A percentile compares a stretch with the other conserved stretches of the same genome.
These are phyloP conservation scores for Trichophyton schoenleinii DNA, from an alignment of 2,329 filamentous ascomycete species.

Conservation along the genomic window DNA sequence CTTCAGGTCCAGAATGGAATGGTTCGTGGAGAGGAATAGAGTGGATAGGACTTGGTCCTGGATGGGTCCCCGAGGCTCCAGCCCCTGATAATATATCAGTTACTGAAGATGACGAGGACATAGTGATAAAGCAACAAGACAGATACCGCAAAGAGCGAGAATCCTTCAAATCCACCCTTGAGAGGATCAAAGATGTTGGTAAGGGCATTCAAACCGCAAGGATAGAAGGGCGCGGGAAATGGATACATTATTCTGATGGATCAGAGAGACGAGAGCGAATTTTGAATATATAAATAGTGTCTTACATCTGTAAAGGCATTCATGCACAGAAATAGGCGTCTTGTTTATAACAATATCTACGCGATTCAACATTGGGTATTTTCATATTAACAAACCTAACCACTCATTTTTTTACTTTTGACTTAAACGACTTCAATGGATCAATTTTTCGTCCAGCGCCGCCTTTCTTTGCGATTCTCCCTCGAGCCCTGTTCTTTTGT, in stretches of 20 bases:
- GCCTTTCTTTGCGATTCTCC: constrained; percentile 37
- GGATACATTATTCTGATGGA: constrained; percentile 24
- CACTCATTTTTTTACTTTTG: constrained; percentile 25
- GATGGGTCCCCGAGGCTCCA: constrained; percentile 24
- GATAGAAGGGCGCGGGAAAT: constrained; percentile 26
- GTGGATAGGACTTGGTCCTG: constrained; percentile 31
- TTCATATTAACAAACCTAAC: not conserved
- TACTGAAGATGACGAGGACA: not conserved
- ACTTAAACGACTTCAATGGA: constrained; percentile 81
- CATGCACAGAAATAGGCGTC: not conserved
- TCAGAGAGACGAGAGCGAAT: not conserved
- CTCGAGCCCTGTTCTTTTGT: constrained; percentile 32
- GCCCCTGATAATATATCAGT: not conserved
- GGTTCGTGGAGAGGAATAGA: constrained; percentile 34
- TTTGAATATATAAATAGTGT: not conserved
- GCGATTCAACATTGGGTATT: not conserved
- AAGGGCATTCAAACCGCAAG: constrained; percentile 22
- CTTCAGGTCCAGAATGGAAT: constrained; percentile 34
- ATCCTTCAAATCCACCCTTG: constrained; percentile 19
- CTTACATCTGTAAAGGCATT: not conserved
- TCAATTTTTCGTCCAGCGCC: constrained; percentile 55
- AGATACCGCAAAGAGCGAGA: constrained; percentile 18
- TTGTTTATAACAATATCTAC: not conserved
- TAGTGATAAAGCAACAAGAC: not conserved
- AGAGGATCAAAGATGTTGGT: constrained; percentile 22